These are phyloP conservation scores for Fusarium setosum DNA, from an alignment of 2,329 filamentous ascomycete species.

Conservation along the genomic window DNA sequence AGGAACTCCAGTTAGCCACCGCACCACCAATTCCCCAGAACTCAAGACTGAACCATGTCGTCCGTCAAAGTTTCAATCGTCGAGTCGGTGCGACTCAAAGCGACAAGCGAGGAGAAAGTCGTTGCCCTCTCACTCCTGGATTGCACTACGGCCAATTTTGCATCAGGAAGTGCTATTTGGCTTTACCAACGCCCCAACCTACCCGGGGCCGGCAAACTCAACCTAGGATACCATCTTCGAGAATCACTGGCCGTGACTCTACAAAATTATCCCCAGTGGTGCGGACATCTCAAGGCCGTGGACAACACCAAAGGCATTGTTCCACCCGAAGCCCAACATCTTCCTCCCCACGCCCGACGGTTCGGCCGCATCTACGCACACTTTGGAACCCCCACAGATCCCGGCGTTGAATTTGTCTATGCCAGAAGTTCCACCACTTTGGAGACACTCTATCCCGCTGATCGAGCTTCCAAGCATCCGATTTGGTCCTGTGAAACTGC, in stretches of 20 bases:
- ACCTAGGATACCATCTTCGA: conserved; percentile 8
- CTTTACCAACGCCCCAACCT: conserved; percentile 22
- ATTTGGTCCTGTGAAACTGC: conserved; percentile 23
- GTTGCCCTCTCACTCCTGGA: conserved; percentile 36
- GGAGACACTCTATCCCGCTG: conserved; percentile 14
- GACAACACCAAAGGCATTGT: conserved; percentile 13
- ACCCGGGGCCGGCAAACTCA: background rate
- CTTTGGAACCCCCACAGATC: conserved; percentile 26
- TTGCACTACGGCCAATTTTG: conserved; percentile 37
- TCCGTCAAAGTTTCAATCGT: background rate
- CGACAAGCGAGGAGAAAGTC: conserved; percentile 1
- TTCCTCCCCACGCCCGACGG: conserved; percentile 33
- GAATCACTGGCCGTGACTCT: conserved; percentile 21
- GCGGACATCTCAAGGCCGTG: conserved; percentile 31
- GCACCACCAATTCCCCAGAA: too few relatives aligned
- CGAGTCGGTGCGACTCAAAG: background rate
- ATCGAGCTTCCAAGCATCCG: background rate
- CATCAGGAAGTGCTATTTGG: conserved; percentile 37
- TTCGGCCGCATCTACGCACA: conserved; percentile 37
- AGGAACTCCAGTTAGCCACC: too few relatives aligned
- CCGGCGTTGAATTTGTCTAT: conserved; percentile 34
- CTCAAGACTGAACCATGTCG: background rate
- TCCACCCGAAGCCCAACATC: conserved; percentile 5
- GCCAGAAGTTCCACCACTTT: conserved; percentile 22
- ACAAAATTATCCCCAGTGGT: conserved; percentile 32